phyloP scores from a whole-genome alignment of 169 alveolate species.

The Plasmodium inui region DNA sequence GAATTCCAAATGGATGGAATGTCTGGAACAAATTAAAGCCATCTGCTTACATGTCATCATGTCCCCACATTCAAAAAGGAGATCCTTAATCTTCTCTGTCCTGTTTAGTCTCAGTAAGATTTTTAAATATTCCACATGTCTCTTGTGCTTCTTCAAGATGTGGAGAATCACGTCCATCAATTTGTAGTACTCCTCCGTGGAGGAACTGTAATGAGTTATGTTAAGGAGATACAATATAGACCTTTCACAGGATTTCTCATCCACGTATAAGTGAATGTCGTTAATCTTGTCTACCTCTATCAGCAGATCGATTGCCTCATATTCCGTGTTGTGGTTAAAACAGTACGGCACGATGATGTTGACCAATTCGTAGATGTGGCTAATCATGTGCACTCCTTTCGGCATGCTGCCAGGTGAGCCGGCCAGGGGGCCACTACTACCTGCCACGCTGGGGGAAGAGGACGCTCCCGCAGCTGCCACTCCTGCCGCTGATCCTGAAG shows the following conservation, averaged over 20 bases:
- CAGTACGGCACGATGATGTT: slow-evolving; percentile 87
- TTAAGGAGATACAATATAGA: slow-evolving; percentile 9
- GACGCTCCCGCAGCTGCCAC: background rate
- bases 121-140: slow-evolving; percentile 53
- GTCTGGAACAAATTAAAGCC: slow-evolving; percentile 68
- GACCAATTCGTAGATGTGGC: slow-evolving; percentile 79
- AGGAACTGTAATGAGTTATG: slow-evolving; percentile 36
- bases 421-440: background rate
- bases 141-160: slow-evolving; percentile 65
- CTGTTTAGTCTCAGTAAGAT: slow-evolving; percentile 48
- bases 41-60: slow-evolving; percentile 54
- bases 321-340: slow-evolving; percentile 88
- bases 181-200: slow-evolving; percentile 57
- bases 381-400: background rate
- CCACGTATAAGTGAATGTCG: slow-evolving; percentile 80
- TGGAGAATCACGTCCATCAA: slow-evolving; percentile 55
- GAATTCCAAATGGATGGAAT: slow-evolving; percentile 63
- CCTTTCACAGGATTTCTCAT: slow-evolving; percentile 72
- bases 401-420: background rate
- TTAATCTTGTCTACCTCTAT: slow-evolving; percentile 88
- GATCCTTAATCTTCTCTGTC: slow-evolving; percentile 47
- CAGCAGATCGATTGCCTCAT: slow-evolving; percentile 89
- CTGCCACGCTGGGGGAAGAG: background rate
- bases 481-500: slow-evolving; percentile 1
- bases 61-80: slow-evolving; percentile 48